Conservation (phyloP, 2,329 filamentous ascomycete genomes). For the Colletotrichum siamense region DNA sequence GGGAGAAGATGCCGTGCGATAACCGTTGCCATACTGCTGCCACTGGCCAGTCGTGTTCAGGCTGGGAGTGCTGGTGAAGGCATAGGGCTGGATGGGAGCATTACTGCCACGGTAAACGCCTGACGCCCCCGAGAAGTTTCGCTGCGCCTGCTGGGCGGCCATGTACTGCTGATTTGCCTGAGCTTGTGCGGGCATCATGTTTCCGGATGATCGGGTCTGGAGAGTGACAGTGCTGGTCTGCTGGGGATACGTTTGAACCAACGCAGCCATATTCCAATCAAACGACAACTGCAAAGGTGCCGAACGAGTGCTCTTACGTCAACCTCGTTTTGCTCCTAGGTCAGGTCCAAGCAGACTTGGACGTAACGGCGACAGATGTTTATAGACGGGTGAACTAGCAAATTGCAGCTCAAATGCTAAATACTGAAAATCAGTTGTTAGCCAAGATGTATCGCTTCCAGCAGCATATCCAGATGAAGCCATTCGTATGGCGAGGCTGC, state of each 20-base stretch:
- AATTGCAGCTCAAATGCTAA: background rate
- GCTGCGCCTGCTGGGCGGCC: constrained; percentile 47
- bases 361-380: background rate
- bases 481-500: background rate
- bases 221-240: constrained; percentile 78
- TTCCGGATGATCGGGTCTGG: constrained; percentile 73
- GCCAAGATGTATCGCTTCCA: background rate
- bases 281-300: background rate
- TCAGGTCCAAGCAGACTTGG: background rate
- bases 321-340: background rate
- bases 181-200: constrained; percentile 57
- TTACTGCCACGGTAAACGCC: constrained; percentile 60
- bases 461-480: background rate
- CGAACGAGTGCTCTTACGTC: background rate
- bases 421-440: background rate
- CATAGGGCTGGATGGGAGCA: constrained; percentile 75
- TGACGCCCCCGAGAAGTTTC: constrained; percentile 54
- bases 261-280: constrained; percentile 73
- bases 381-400: background rate
- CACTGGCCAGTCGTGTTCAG: constrained; percentile 61
- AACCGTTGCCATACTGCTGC: constrained; percentile 51
- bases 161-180: constrained; percentile 58
- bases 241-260: constrained; percentile 82
- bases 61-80: constrained; percentile 75
- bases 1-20: constrained; percentile 54